Percentiles rank a stretch among this genome's conserved stretches.
phyloP scores from a whole-genome alignment of 2,329 filamentous ascomycete species.

The Alternaria longipes region DNA sequence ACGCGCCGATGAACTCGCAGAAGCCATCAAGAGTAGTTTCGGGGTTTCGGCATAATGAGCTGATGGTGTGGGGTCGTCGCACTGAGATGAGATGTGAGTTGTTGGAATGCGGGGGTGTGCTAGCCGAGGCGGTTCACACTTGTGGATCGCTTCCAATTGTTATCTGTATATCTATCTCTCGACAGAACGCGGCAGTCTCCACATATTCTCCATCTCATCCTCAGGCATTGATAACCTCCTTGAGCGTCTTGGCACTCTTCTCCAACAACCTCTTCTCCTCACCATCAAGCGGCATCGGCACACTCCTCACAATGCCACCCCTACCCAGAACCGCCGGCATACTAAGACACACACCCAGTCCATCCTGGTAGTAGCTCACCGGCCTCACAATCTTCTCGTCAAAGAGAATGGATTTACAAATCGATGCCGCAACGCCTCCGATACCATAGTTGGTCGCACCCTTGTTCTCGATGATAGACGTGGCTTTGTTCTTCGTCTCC shows the following conservation, averaged over 20 bases:
- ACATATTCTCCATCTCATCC: too few relatives aligned
- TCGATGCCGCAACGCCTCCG: slow-evolving; percentile 28
- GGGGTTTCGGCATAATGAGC: too few relatives aligned
- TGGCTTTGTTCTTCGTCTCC: slow-evolving; percentile 27
- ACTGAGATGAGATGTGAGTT: too few relatives aligned
- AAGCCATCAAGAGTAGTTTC: too few relatives aligned
- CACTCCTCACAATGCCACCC: slow-evolving; percentile 20
- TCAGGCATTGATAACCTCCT: too few relatives aligned
- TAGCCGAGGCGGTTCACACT: too few relatives aligned
- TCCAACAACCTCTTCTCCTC: slow-evolving; percentile 22
- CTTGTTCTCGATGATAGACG: slow-evolving; percentile 29
- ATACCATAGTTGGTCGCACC: slow-evolving; percentile 34
- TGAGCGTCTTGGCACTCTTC: slow-evolving; percentile 24
- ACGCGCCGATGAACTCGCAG: too few relatives aligned
- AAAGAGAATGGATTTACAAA: slow-evolving; percentile 26
- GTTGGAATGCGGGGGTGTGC: too few relatives aligned
- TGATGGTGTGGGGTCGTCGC: too few relatives aligned
- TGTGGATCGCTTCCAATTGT: too few relatives aligned
- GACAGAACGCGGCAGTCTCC: too few relatives aligned
- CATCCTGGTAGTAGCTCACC: slow-evolving; percentile 27
- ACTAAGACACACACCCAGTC: slow-evolving; percentile 25
- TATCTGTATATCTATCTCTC: too few relatives aligned
- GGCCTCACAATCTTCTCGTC: slow-evolving; percentile 25
- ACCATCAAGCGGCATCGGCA: slow-evolving; percentile 13
- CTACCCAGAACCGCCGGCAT: slow-evolving; percentile 28